A percentile compares a stretch with the other conserved stretches of the same genome.
Conservation (phyloP, 1,284 basidiomycete species). For the Xerocomus minutiporus region DNA sequence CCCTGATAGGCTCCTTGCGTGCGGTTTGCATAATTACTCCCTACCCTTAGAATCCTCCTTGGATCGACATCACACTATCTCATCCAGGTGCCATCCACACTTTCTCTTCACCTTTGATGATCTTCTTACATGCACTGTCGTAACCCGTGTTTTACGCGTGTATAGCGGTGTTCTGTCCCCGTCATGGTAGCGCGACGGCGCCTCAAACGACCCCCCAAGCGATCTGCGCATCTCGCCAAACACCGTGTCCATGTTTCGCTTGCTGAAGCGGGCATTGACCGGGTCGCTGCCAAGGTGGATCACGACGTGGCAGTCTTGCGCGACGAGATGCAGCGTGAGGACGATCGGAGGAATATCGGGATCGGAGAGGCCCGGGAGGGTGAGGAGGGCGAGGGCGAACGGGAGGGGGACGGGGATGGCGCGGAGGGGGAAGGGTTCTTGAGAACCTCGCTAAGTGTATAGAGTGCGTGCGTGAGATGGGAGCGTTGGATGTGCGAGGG, state of each 20-base stretch:
- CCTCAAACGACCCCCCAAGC: constrained; percentile 68
- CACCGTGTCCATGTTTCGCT: constrained; percentile 76
- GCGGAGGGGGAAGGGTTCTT: constrained; percentile 32
- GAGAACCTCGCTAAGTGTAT: constrained; percentile 22
- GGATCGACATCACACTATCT: constrained; percentile 98
- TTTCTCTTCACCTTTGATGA: too few species aligned
- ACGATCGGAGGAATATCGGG: constrained; percentile 40
- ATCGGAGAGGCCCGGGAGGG: constrained; percentile 34
- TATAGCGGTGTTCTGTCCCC: constrained; percentile 79
- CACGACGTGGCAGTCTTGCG: constrained; percentile 68
- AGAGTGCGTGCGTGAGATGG: background rate
- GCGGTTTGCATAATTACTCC: background rate
- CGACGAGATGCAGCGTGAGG: constrained; percentile 63
- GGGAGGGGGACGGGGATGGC: constrained; percentile 32
- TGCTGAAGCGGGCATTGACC: constrained; percentile 81
- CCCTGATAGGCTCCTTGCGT: background rate
- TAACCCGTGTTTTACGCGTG: background rate
- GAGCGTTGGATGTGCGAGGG: too few species aligned
- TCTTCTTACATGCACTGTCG: too few species aligned
- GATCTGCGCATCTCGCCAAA: constrained; percentile 59
- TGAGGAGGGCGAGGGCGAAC: constrained; percentile 30
- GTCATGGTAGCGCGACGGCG: constrained; percentile 89
- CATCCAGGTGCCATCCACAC: constrained; percentile 56
- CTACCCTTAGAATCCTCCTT: constrained; percentile 72
- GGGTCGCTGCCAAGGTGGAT: constrained; percentile 69